Evolutionary conservation across 306 rosid genomes (phyloP).

Genomic region (Fragaria vesca): DNA sequence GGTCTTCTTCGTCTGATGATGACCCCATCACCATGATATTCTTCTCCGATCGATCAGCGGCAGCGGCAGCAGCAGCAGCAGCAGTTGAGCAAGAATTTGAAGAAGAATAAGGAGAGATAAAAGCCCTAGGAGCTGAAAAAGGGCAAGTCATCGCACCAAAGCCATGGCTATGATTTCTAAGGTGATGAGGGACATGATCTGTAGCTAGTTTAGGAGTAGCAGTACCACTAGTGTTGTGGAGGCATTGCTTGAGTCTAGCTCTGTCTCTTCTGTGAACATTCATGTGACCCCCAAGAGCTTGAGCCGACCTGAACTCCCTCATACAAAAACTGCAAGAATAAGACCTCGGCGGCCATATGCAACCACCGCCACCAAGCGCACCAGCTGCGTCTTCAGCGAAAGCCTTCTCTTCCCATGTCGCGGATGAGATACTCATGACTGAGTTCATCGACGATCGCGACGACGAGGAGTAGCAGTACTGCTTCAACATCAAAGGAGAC

Average conservation of each 20-base stretch:
- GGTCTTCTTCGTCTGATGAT: conserved; percentile 12
- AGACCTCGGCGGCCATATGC: conserved; percentile 88
- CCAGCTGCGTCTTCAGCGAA: conserved; percentile 76
- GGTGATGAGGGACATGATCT: not conserved
- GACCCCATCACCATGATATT: conserved; percentile 8
- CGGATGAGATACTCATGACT: conserved; percentile 9
- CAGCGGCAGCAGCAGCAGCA: not conserved
- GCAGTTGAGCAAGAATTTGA: not conserved
- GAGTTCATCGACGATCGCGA: conserved; percentile 21
- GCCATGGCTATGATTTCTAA: not conserved
- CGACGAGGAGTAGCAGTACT: conserved; percentile 12
- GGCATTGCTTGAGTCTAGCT: conserved; percentile 69
- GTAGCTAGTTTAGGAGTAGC: not conserved
- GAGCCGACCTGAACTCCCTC: conserved; percentile 90
- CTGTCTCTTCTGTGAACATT: conserved; percentile 88
- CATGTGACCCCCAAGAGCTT: conserved; percentile 99
- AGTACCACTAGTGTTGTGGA: not conserved
- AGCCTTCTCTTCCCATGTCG: conserved; percentile 81
- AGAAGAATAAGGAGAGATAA: conserved; percentile 26
- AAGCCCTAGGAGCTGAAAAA: conserved; percentile 25
- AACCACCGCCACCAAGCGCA: conserved; percentile 41
- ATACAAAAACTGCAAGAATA: conserved; percentile 77
- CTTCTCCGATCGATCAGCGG: conserved; percentile 24
- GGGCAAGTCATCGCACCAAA: not conserved
- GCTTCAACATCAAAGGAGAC: not conserved